Conservation (phyloP, 805 yeast species). For the Nakazawaea populi region DNA sequence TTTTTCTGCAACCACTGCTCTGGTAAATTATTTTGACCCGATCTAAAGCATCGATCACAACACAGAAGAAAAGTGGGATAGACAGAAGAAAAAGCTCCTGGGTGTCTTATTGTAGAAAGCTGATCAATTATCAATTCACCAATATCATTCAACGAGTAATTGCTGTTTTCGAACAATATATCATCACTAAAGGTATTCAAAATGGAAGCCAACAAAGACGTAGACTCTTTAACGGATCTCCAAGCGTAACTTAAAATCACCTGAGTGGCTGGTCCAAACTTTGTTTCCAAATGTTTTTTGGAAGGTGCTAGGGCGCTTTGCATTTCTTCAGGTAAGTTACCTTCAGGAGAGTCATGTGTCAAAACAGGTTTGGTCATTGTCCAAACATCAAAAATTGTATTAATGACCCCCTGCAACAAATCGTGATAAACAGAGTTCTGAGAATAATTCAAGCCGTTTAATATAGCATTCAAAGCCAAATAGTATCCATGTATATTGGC, state of each 20-base stretch:
- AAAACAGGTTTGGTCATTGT: slow-evolving; percentile 38
- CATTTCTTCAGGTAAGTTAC: slow-evolving; percentile 45
- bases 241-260: slow-evolving; percentile 64
- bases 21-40: slow-evolving; percentile 35
- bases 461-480: slow-evolving; percentile 46
- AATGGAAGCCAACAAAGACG: slow-evolving; percentile 43
- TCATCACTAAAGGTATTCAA: slow-evolving; percentile 25
- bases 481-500: slow-evolving; percentile 67
- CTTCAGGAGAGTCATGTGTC: slow-evolving; percentile 68
- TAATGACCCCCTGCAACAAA: background rate
- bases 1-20: slow-evolving; percentile 55
- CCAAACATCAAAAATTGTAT: slow-evolving; percentile 33
- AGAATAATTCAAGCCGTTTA: slow-evolving; percentile 19
- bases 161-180: slow-evolving; percentile 17
- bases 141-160: slow-evolving; percentile 20
- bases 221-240: slow-evolving; percentile 78
- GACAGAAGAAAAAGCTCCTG: slow-evolving; percentile 89
- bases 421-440: background rate
- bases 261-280: slow-evolving; percentile 34
- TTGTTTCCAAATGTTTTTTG: slow-evolving; percentile 19
- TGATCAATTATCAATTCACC: slow-evolving; percentile 62
- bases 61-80: slow-evolving; percentile 72
- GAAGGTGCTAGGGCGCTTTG: slow-evolving; percentile 31
- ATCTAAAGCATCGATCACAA: slow-evolving; percentile 47
- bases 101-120: slow-evolving; percentile 69